These are phyloP conservation scores for Calonectria hongkongensis DNA, from an alignment of 2,329 filamentous ascomycete genomes.

Conservation along the genomic window DNA sequence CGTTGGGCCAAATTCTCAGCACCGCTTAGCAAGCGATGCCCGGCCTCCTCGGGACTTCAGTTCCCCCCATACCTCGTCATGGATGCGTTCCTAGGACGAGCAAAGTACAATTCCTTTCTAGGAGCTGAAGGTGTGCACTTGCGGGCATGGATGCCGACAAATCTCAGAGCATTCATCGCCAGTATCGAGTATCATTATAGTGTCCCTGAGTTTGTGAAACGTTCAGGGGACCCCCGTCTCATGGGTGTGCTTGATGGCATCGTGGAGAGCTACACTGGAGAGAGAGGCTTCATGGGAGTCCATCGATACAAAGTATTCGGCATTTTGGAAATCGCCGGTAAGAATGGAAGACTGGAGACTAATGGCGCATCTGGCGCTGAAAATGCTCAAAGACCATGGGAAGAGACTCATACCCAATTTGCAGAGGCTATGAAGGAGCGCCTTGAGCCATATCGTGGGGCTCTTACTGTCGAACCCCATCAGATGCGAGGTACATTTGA, in stretches of 20 bases:
- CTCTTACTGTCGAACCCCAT: slow-evolving; percentile 68
- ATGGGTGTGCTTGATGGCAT: slow-evolving; percentile 73
- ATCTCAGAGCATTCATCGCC: slow-evolving; percentile 73
- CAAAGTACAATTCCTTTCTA: slow-evolving; percentile 70
- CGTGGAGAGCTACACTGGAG: slow-evolving; percentile 73
- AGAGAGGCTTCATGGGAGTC: slow-evolving; percentile 73
- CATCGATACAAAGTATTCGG: slow-evolving; percentile 76
- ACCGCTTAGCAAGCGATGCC: slow-evolving; percentile 69
- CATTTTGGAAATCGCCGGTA: slow-evolving; percentile 72
- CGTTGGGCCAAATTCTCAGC: slow-evolving; percentile 71
- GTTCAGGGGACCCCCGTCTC: slow-evolving; percentile 68
- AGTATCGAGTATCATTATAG: slow-evolving; percentile 73
- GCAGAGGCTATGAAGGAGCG: slow-evolving; percentile 50
- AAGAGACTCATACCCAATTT: slow-evolving; percentile 48
- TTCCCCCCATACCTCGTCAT: slow-evolving; percentile 73
- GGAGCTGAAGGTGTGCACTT: slow-evolving; percentile 72
- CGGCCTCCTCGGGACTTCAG: slow-evolving; percentile 70
- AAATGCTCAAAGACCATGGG: slow-evolving; percentile 55
- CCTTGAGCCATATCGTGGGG: slow-evolving; percentile 62
- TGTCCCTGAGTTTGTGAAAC: slow-evolving; percentile 71
- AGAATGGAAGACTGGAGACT: slow-evolving; percentile 71
- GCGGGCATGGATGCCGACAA: slow-evolving; percentile 72
- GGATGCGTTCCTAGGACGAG: slow-evolving; percentile 73
- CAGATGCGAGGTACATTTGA: slow-evolving; percentile 73
- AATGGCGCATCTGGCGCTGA: slow-evolving; percentile 70